Evolutionary conservation across 2,329 filamentous ascomycete genomes (phyloP).

Genomic region (Paraphoma sp.): DNA sequence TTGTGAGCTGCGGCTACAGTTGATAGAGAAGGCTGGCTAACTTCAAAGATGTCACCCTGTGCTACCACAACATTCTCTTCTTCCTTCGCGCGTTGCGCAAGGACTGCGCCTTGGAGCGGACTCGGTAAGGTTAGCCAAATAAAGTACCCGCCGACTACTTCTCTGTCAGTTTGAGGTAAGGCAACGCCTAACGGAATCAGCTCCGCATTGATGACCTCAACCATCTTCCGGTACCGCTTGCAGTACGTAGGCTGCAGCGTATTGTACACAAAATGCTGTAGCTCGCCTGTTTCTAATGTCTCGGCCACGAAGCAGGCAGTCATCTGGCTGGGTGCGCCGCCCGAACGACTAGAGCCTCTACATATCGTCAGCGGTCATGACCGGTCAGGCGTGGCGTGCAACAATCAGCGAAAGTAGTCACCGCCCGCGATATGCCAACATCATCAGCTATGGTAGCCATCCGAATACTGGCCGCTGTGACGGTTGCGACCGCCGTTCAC

Average conservation of each 20-base stretch:
- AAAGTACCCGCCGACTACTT: constrained; percentile 81
- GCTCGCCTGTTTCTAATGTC: constrained; percentile 58
- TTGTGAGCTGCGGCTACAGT: constrained; percentile 14
- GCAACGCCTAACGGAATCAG: constrained; percentile 69
- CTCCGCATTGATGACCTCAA: constrained; percentile 64
- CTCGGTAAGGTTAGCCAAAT: constrained; percentile 75
- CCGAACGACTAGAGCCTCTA: constrained; percentile 64
- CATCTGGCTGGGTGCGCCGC: constrained; percentile 66
- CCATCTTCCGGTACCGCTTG: constrained; percentile 61
- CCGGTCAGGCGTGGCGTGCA: constrained; percentile 7
- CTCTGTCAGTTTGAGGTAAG: constrained; percentile 51
- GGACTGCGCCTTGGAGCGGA: constrained; percentile 58
- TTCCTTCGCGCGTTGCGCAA: constrained; percentile 64
- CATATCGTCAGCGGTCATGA: constrained; percentile 27
- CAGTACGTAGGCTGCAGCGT: constrained; percentile 64
- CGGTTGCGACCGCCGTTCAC: no score
- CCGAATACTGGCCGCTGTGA: no score
- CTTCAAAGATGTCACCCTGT: constrained; percentile 72
- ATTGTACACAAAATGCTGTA: constrained; percentile 61
- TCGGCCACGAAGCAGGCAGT: constrained; percentile 64
- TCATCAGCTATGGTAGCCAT: no score
- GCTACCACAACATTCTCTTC: constrained; percentile 74
- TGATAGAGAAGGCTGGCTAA: constrained; percentile 47
- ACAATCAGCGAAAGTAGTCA: neutral
- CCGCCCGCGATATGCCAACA: no score